Evolutionary conservation across 108 stramenopile genomes (phyloP).

Genomic region (Pseudonitzschia pungens): DNA sequence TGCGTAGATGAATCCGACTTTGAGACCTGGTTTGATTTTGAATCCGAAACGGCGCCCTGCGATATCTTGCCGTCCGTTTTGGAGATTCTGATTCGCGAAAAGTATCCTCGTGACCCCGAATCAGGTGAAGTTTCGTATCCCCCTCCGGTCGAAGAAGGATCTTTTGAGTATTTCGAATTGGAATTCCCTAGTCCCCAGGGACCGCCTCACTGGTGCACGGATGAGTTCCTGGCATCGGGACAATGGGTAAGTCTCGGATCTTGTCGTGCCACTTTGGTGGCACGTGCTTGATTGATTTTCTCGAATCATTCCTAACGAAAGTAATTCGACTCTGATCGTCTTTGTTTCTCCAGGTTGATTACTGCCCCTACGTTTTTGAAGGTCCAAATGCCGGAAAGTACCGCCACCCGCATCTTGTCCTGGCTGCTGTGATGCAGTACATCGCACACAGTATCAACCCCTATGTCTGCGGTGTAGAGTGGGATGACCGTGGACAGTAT

Average conservation of each 20-base stretch:
- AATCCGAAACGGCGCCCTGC: slow-evolving; percentile 22
- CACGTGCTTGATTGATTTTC: background rate
- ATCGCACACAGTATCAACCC: slow-evolving; percentile 9
- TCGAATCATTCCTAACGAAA: background rate
- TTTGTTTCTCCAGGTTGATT: background rate
- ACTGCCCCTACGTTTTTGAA: slow-evolving; percentile 2
- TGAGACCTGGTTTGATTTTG: slow-evolving; percentile 13
- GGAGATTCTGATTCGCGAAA: slow-evolving; percentile 5
- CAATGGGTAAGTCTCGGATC: background rate
- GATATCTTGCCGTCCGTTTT: slow-evolving; percentile 25
- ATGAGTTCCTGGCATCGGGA: background rate
- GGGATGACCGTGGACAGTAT: slow-evolving; percentile 9
- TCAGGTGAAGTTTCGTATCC: slow-evolving; percentile 4
- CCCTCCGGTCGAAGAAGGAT: slow-evolving; percentile 15
- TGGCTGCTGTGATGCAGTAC: background rate
- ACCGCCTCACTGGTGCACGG: slow-evolving; percentile 11
- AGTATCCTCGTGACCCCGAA: slow-evolving; percentile 15
- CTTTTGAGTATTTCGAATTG: background rate
- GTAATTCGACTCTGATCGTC: background rate
- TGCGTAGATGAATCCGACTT: background rate
- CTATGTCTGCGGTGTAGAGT: background rate
- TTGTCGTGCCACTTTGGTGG: background rate
- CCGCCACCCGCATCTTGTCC: slow-evolving; percentile 6
- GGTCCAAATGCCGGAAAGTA: slow-evolving; percentile 7
- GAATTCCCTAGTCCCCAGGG: slow-evolving; percentile 9